A percentile compares a stretch with the other conserved stretches of the same genome.
These are phyloP conservation scores for Rhamnella rubrinervis DNA, from an alignment of 331 rosid species.

Conservation along the genomic window DNA sequence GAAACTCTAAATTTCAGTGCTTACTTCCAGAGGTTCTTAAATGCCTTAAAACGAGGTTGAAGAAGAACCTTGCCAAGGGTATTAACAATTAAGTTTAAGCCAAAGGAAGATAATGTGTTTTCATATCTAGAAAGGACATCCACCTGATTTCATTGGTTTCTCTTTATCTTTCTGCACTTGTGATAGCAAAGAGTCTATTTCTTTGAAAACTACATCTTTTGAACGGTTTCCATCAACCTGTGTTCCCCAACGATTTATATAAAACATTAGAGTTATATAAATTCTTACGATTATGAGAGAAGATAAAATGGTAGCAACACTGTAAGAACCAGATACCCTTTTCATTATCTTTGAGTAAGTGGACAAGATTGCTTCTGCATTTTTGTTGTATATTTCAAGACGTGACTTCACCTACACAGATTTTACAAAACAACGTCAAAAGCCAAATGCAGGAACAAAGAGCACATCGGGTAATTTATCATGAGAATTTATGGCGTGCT, in stretches of 20 bases:
- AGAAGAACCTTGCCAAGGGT: neutral
- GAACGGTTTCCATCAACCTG: constrained; percentile 81
- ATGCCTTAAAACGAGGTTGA: constrained; percentile 2
- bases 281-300: constrained; percentile 13
- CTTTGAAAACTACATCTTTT: constrained; percentile 67
- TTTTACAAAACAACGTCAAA: constrained; percentile 7
- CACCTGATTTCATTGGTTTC: constrained; percentile 43
- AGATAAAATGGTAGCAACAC: constrained; percentile 10
- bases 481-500: neutral
- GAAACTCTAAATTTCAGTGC: too few relatives aligned
- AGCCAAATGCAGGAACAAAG: constrained; percentile 9
- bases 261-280: neutral
- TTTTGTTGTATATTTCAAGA: constrained; percentile 70
- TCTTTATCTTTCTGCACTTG: constrained; percentile 52
- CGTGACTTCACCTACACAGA: constrained; percentile 70
- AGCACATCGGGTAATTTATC: neutral
- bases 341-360: constrained; percentile 61
- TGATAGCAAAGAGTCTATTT: constrained; percentile 60
- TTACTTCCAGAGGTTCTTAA: too few relatives aligned
- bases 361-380: constrained; percentile 69
- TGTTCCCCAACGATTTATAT: constrained; percentile 22
- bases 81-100: neutral
- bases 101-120: constrained; percentile 13
- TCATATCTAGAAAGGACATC: constrained; percentile 15
- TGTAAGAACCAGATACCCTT: constrained; percentile 43